Evolutionary conservation across 208 protist species (phyloP).

Genomic region (Leishmania guyanensis): DNA sequence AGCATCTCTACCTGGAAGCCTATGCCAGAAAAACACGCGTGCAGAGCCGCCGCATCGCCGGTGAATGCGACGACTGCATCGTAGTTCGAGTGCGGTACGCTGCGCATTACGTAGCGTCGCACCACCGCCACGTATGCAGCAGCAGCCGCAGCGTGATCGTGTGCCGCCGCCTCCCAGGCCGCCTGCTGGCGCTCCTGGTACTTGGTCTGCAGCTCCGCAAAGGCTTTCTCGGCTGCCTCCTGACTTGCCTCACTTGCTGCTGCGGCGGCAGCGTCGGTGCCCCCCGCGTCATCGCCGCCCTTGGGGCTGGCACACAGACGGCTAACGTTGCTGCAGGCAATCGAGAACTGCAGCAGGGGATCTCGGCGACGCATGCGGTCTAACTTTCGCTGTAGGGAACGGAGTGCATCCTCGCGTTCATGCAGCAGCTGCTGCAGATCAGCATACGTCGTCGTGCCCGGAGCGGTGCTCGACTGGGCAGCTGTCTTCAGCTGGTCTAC

Average conservation of each 20-base stretch:
- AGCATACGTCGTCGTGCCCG: constrained; percentile 35
- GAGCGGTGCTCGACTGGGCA: constrained; percentile 23
- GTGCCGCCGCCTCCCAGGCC: constrained; percentile 54
- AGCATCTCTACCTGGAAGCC: constrained; percentile 42
- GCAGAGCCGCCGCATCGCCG: constrained; percentile 31
- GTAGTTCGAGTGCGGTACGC: constrained; percentile 62
- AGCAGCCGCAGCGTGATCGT: constrained; percentile 40
- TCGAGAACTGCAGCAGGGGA: constrained; percentile 83
- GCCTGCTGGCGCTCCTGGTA: constrained; percentile 47
- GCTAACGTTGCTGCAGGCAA: constrained; percentile 73
- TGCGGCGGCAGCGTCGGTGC: background rate
- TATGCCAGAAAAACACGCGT: constrained; percentile 17
- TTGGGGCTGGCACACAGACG: constrained; percentile 30
- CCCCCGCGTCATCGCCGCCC: background rate
- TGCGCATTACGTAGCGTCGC: constrained; percentile 46
- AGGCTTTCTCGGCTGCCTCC: constrained; percentile 56
- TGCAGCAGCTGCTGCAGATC: constrained; percentile 61
- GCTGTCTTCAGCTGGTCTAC: constrained; percentile 41
- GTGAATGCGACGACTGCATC: constrained; percentile 68
- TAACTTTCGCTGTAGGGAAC: constrained; percentile 83
- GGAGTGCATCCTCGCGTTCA: constrained; percentile 60
- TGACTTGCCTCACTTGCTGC: constrained; percentile 27
- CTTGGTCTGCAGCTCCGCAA: constrained; percentile 43
- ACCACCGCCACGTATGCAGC: constrained; percentile 57
- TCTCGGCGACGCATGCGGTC: constrained; percentile 78